phyloP scores from a whole-genome alignment of 164 flowering plant genomes.

The Tinospora cordifolia region DNA sequence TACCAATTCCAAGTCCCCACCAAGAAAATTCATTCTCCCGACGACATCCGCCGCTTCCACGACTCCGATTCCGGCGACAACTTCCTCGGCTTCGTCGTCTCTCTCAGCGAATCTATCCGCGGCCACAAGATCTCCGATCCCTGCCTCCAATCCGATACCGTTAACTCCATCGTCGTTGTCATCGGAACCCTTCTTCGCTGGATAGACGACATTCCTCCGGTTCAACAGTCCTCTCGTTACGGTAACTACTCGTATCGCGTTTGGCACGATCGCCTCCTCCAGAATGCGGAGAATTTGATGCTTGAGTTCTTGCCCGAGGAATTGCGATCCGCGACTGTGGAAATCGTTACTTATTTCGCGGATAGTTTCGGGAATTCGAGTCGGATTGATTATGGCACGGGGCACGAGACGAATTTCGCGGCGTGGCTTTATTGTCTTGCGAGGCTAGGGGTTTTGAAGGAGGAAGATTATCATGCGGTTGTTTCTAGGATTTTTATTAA shows the following conservation, averaged over 20 bases:
- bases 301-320: slow-evolving; percentile 17
- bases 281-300: slow-evolving; percentile 19
- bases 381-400: slow-evolving; percentile 38
- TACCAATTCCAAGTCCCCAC: slow-evolving; percentile 46
- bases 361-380: slow-evolving; percentile 31
- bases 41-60: slow-evolving; percentile 55
- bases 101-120: slow-evolving; percentile 64
- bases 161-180: slow-evolving; percentile 31
- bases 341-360: slow-evolving; percentile 24
- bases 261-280: slow-evolving; percentile 58
- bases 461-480: slow-evolving; percentile 48
- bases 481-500: slow-evolving; percentile 62
- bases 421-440: slow-evolving; percentile 35
- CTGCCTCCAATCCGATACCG: slow-evolving; percentile 40
- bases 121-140: slow-evolving; percentile 65
- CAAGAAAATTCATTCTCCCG: slow-evolving; percentile 56
- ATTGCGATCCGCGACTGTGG: slow-evolving; percentile 14
- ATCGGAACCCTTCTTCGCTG: slow-evolving; percentile 40
- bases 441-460: slow-evolving; percentile 35
- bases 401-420: slow-evolving; percentile 34
- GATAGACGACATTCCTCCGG: slow-evolving; percentile 75
- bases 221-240: slow-evolving; percentile 57
- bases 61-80: slow-evolving; percentile 42
- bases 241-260: slow-evolving; percentile 65
- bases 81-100: slow-evolving; percentile 76